These are phyloP conservation scores for Aureobasidium sp. DNA, from an alignment of 2,329 filamentous ascomycete species.

Conservation along the genomic window DNA sequence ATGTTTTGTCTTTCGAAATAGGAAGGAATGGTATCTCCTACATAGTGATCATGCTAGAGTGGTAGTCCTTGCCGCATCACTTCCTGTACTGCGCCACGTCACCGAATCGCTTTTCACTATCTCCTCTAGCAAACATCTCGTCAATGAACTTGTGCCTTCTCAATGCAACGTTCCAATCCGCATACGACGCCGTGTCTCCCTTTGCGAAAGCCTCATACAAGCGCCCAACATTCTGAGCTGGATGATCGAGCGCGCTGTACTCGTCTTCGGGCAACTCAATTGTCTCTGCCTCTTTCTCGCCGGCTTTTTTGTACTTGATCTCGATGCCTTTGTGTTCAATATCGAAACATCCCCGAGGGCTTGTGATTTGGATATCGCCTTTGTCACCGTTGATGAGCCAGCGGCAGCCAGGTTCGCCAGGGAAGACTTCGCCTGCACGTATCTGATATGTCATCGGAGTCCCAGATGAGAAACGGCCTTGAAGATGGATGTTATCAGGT, in stretches of 20 bases:
- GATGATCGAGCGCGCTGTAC: not conserved
- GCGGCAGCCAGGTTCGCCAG: slow-evolving; percentile 38
- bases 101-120: not conserved
- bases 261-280: not conserved
- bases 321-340: not conserved
- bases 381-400: slow-evolving; percentile 47
- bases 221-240: slow-evolving; percentile 4
- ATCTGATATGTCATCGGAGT: slow-evolving; percentile 41
- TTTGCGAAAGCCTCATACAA: slow-evolving; percentile 8
- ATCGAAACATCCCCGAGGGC: not conserved
- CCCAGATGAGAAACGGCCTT: slow-evolving; percentile 34
- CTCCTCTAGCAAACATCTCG: not conserved
- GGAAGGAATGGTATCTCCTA: too few relatives aligned
- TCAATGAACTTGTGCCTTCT: slow-evolving; percentile 2
- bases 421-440: slow-evolving; percentile 46
- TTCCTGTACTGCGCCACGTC: too few relatives aligned
- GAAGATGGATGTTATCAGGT: slow-evolving; percentile 39
- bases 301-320: not conserved
- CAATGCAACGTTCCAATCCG: slow-evolving; percentile 5
- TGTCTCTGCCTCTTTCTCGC: not conserved
- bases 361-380: slow-evolving; percentile 25
- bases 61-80: too few relatives aligned
- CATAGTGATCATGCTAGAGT: too few relatives aligned
- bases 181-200: not conserved
- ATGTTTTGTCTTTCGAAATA: too few relatives aligned